These are phyloP conservation scores for Pythium aquatile DNA, from an alignment of 352 stramenopile genomes.

Conservation along the genomic window DNA sequence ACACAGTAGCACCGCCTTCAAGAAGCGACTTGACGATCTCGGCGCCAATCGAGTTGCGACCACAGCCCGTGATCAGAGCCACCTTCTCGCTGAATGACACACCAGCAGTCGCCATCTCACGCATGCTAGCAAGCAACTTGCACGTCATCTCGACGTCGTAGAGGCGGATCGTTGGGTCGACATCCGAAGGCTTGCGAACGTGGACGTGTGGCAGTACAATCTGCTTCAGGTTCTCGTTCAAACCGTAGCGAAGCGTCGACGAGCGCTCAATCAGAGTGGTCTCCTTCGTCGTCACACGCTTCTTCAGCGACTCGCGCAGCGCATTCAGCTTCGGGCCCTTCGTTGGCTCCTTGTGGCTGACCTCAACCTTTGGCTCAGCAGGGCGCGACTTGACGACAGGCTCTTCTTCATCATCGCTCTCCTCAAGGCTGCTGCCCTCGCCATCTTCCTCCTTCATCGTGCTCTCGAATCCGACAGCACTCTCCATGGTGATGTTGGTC, in stretches of 20 bases:
- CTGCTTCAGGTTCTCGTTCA: conserved; percentile 69
- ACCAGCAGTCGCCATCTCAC: conserved; percentile 79
- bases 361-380: conserved; percentile 4
- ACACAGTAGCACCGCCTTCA: conserved; percentile 81
- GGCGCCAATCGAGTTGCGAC: conserved; percentile 80
- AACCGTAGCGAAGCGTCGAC: conserved; percentile 42
- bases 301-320: conserved; percentile 54
- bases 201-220: conserved; percentile 72
- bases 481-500: conserved; percentile 32
- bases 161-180: conserved; percentile 77
- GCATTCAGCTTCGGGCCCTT: conserved; percentile 59
- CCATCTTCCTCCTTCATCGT: conserved; percentile 47
- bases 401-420: conserved; percentile 49
- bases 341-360: conserved; percentile 28
- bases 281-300: conserved; percentile 29
- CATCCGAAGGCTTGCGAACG: conserved; percentile 68
- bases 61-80: conserved; percentile 82
- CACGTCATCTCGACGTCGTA: conserved; percentile 83
- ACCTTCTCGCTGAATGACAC: conserved; percentile 87
- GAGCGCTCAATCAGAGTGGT: conserved; percentile 39
- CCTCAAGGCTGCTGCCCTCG: conserved; percentile 44
- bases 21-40: conserved; percentile 85
- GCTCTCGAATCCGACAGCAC: conserved; percentile 57
- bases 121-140: conserved; percentile 77
- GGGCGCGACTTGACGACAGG: conserved; percentile 14